Conservation (phyloP, 495 filamentous ascomycete genomes). For the Trichoderma orchidacearum region DNA sequence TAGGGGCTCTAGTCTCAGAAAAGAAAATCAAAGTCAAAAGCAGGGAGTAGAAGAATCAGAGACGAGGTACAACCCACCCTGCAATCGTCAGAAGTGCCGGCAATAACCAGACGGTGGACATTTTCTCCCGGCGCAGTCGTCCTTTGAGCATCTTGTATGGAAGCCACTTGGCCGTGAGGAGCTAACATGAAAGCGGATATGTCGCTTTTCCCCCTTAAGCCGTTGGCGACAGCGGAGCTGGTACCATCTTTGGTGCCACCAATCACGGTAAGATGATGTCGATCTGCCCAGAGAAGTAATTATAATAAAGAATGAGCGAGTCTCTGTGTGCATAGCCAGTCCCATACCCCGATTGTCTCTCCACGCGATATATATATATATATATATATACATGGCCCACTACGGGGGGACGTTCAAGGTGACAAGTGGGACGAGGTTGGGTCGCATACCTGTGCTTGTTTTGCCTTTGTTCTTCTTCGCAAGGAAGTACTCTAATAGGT, state of each 20-base stretch:
- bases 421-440: neutral
- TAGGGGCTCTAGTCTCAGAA: constrained; percentile 10
- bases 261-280: constrained; percentile 83
- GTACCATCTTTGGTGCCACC: constrained; percentile 92
- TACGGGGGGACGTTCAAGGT: neutral
- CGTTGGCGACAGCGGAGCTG: constrained; percentile 93
- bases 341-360: neutral
- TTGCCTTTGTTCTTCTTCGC: constrained; percentile 67
- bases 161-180: constrained; percentile 68
- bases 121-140: constrained; percentile 78
- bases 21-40: neutral
- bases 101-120: constrained; percentile 74
- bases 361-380: neutral
- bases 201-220: constrained; percentile 90
- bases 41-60: neutral
- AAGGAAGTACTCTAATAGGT: constrained; percentile 93
- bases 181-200: constrained; percentile 80
- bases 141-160: constrained; percentile 92
- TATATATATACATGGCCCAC: neutral
- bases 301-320: neutral
- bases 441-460: constrained; percentile 25
- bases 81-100: constrained; percentile 89
- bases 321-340: neutral
- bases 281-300: constrained; percentile 21
- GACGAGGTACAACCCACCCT: constrained; percentile 36